Conservation (phyloP, 352 stramenopile genomes). For the Pythium phragmiticola region DNA sequence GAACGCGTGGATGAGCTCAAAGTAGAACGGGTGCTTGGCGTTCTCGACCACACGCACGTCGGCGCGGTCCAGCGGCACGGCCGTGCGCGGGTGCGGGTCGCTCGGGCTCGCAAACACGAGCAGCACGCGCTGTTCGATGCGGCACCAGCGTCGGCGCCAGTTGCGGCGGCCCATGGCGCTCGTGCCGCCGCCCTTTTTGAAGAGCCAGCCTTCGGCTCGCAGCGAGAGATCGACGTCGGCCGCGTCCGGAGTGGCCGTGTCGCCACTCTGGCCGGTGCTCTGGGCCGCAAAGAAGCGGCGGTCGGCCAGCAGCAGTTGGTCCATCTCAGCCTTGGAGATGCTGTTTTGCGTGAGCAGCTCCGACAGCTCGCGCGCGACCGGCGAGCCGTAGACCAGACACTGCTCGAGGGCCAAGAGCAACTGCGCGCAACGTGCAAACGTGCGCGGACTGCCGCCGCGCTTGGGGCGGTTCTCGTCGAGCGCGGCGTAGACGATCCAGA, state of each 20-base stretch:
- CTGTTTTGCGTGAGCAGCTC: conserved; percentile 60
- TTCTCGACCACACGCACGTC: conserved; percentile 66
- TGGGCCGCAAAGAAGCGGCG: conserved; percentile 72
- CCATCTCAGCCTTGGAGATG: conserved; percentile 70
- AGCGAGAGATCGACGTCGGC: conserved; percentile 3
- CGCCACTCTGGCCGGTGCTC: conserved; percentile 24
- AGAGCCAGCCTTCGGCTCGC: conserved; percentile 51
- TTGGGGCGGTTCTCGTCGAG: conserved; percentile 82
- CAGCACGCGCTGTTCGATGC: conserved; percentile 72
- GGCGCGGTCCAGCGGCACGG: conserved; percentile 63
- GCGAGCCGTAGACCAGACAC: conserved; percentile 77
- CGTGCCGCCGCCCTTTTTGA: conserved; percentile 82
- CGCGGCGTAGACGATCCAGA: conserved; percentile 81
- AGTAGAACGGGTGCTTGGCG: conserved; percentile 73
- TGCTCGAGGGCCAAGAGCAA: conserved; percentile 77
- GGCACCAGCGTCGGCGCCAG: conserved; percentile 75
- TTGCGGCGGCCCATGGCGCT: conserved; percentile 72
- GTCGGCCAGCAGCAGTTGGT: conserved; percentile 69
- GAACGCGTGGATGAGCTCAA: conserved; percentile 73
- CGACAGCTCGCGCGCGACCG: conserved; percentile 47
- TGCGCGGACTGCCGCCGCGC: conserved; percentile 54
- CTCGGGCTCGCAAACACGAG: conserved; percentile 58
- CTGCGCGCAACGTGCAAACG: conserved; percentile 66
- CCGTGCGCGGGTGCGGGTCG: conserved; percentile 54
- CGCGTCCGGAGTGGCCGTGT: not conserved